A percentile compares a stretch with the other conserved stretches of the same genome.
Evolutionary conservation across 805 yeast species (phyloP).

Genomic region (Torulaspora microellipsoides): DNA sequence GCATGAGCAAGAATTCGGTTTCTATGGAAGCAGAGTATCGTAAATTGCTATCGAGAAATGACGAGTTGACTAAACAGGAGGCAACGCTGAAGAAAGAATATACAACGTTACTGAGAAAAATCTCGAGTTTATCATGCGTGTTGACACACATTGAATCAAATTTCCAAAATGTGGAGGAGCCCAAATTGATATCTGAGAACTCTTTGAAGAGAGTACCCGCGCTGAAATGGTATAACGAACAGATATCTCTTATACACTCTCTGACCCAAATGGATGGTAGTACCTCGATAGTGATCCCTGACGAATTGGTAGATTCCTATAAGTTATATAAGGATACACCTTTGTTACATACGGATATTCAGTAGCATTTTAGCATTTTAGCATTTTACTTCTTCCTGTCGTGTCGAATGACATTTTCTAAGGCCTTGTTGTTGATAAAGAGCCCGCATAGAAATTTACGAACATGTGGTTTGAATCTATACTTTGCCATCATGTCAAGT

Average conservation of each 20-base stretch:
- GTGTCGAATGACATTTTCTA: conserved; percentile 48
- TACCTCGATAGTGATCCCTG: conserved; percentile 19
- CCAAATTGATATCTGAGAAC: conserved; percentile 15
- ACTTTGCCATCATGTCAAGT: conserved; percentile 49
- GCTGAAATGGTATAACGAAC: conserved; percentile 28
- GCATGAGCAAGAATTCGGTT: conserved; percentile 2
- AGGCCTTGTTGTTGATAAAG: conserved; percentile 48
- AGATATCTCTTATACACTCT: conserved; percentile 15
- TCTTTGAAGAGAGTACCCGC: conserved; percentile 21
- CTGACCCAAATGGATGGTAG: conserved; percentile 8
- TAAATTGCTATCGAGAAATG: conserved; percentile 24
- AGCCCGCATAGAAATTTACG: conserved; percentile 64
- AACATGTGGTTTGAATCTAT: conserved; percentile 55
- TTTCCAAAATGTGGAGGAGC: conserved; percentile 3
- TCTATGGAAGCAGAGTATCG: conserved; percentile 10
- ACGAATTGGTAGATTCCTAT: conserved; percentile 26
- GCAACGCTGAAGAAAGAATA: conserved; percentile 29
- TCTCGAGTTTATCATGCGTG: conserved; percentile 25
- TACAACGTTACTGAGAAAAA: conserved; percentile 31
- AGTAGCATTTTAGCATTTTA: not conserved
- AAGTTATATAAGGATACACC: conserved; percentile 28
- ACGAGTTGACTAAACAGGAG: conserved; percentile 32
- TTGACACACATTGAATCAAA: conserved; percentile 12
- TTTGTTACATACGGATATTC: conserved; percentile 23
- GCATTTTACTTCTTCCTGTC: conserved; percentile 35